Base-by-base conservation (phyloP, 495 filamentous ascomycete genomes). In the Aspergillus diversus region DNA sequence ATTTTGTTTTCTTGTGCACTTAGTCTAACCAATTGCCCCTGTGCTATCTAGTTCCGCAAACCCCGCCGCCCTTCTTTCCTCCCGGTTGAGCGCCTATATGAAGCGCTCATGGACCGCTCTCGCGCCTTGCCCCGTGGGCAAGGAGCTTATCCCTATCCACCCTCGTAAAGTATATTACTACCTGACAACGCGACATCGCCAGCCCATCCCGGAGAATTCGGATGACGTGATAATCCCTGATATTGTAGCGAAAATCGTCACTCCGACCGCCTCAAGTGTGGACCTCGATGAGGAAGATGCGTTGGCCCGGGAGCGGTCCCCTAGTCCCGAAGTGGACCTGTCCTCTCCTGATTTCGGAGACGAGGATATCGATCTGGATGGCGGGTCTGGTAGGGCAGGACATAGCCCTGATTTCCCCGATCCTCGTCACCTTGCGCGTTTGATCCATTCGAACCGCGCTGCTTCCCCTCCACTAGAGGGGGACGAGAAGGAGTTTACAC, bases 111-210 rank as follows among this genome's bases (percentile, higher is more conserved):
- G 93, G 93, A 89, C 88, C 2, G 87, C 90, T 21, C 76, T 89
- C 21, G 79, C 90, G 47, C 92, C 90, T 5, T 98, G 95, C 73
- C 93, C 96, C 5, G 73, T 98, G 51, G 91, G 89, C 43, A 99
- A 98, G 76, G 92, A 96, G 77, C 87, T 97, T 59, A 89, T 96
- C 70, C 87, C 91, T 33, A 89, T 94, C 42, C 94, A 98, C 70
- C 95, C 95, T 31, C 90, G 92, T 69, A 92, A 95, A 77, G 92
- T 96, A 57, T 99, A 96, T 77, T 99, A 93, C 75, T 97, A 91
- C 77, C 86, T 99, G 54, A 95, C 92, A 42, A 97, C 91, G 7
- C 87, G 79, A 63, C 87, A 90, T 53, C 91, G 87, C 66, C 92
- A 96, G 74, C 86, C 91, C 50, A 85, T 98, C 31, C 93, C 93